These are phyloP conservation scores for Scheffersomyces insectosa DNA, from an alignment of 1,139 yeast genomes.

Conservation along the genomic window DNA sequence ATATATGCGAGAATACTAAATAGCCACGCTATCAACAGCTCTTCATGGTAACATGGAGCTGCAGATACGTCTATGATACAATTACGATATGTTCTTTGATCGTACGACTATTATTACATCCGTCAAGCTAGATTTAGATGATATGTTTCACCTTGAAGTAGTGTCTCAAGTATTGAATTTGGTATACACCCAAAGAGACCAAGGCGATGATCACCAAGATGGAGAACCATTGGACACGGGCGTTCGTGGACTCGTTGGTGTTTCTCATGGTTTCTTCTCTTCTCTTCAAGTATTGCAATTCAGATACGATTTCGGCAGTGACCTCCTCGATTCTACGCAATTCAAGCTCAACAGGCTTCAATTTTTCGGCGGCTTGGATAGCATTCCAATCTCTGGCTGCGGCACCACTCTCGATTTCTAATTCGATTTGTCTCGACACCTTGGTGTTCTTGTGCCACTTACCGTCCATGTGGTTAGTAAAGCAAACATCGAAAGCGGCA, in stretches of 20 bases:
- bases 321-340: conserved; percentile 81
- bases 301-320: conserved; percentile 75
- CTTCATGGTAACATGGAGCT: too few relatives aligned
- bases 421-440: conserved; percentile 66
- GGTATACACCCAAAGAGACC: conserved; percentile 86
- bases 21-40: too few relatives aligned
- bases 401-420: conserved; percentile 93
- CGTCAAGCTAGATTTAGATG: conserved; percentile 46
- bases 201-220: conserved; percentile 65
- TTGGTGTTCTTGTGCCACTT: conserved; percentile 19
- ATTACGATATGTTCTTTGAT: too few relatives aligned
- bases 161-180: conserved; percentile 84
- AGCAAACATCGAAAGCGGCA: conserved; percentile 89
- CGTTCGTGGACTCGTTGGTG: conserved; percentile 91
- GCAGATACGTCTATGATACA: neutral
- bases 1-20: too few relatives aligned
- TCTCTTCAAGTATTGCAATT: conserved; percentile 75
- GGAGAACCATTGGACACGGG: conserved; percentile 85
- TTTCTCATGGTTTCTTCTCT: conserved; percentile 94
- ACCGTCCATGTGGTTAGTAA: conserved; percentile 61
- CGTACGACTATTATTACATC: neutral
- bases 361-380: conserved; percentile 86
- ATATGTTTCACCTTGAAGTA: conserved; percentile 95
- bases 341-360: conserved; percentile 90
- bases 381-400: conserved; percentile 98